Conservation (phyloP, 352 stramenopile species). For the Pythium rhizo-oryzae region DNA sequence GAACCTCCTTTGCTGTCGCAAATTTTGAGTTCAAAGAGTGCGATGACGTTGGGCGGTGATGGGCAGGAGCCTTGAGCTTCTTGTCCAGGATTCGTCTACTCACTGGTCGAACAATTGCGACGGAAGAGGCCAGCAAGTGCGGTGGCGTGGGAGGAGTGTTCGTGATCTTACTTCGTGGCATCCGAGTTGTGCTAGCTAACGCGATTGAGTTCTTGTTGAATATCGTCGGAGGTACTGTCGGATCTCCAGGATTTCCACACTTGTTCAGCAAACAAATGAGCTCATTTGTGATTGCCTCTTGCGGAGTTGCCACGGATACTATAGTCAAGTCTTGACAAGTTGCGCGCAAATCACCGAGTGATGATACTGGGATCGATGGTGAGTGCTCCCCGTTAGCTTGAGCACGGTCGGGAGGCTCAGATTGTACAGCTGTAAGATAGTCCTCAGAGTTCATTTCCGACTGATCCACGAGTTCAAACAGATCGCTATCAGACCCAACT, state of each 20-base stretch:
- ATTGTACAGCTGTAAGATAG: background rate
- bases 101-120: conserved; percentile 18
- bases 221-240: background rate
- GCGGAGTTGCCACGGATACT: background rate
- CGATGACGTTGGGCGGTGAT: background rate
- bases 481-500: conserved; percentile 26
- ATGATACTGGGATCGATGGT: too few species aligned
- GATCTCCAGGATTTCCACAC: conserved; percentile 14
- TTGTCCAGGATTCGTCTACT: conserved; percentile 26
- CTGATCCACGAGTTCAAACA: conserved; percentile 22
- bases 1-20: too few species aligned
- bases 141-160: background rate
- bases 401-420: background rate
- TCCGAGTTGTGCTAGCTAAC: too few species aligned
- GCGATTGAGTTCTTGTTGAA: background rate
- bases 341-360: background rate
- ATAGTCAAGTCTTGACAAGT: too few species aligned
- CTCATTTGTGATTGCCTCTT: conserved; percentile 3
- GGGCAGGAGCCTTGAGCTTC: conserved; percentile 3
- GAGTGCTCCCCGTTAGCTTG: too few species aligned
- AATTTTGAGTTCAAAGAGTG: too few species aligned
- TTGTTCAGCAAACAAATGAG: conserved; percentile 9
- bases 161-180: too few species aligned
- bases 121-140: background rate
- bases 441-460: background rate